A percentile compares a stretch with the other conserved stretches of the same genome.
phyloP scores from a whole-genome alignment of 192 early-diverging fungal species.

The Gonapodya prolifera region DNA sequence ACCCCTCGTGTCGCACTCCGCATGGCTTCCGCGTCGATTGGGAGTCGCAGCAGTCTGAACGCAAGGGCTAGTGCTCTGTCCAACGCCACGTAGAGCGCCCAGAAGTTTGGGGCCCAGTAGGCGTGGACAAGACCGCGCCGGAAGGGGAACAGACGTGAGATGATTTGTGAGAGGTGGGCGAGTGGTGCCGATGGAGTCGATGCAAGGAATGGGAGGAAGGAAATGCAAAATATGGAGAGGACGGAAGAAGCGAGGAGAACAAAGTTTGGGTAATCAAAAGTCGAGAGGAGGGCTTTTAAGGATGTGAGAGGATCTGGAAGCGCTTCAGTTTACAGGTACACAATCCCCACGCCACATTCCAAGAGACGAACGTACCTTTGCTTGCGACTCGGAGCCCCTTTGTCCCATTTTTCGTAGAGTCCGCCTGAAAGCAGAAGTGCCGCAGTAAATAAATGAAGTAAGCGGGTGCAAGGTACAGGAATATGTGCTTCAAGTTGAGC shows the following conservation, averaged over 20 bases:
- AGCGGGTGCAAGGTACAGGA: slow-evolving; percentile 77
- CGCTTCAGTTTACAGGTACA: too few species aligned
- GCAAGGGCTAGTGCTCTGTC: slow-evolving; percentile 58
- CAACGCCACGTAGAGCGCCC: slow-evolving; percentile 76
- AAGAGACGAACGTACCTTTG: too few species aligned
- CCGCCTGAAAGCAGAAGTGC: slow-evolving; percentile 65
- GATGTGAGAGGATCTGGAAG: too few species aligned
- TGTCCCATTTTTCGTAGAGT: too few species aligned
- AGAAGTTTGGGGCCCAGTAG: slow-evolving; percentile 95
- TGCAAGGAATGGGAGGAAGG: slow-evolving; percentile 75
- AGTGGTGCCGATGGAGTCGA: too few species aligned
- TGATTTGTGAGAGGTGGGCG: slow-evolving; percentile 64
- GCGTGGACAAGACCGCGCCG: slow-evolving; percentile 93
- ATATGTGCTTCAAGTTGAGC: slow-evolving; percentile 97
- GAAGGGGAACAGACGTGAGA: slow-evolving; percentile 83
- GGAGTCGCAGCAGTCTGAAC: neutral
- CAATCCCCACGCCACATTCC: too few species aligned
- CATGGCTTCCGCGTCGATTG: neutral
- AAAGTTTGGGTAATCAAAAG: slow-evolving; percentile 30
- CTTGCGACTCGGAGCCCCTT: too few species aligned
- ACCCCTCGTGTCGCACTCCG: slow-evolving; percentile 77
- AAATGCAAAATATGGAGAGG: slow-evolving; percentile 54
- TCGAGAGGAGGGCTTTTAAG: too few species aligned
- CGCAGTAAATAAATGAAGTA: slow-evolving; percentile 82
- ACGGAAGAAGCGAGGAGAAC: slow-evolving; percentile 49